Evolutionary conservation across 805 yeast species (phyloP), one percentile per base, ranked within the genome.

Genomic region (Tetrapisispora arboricola): DNA sequence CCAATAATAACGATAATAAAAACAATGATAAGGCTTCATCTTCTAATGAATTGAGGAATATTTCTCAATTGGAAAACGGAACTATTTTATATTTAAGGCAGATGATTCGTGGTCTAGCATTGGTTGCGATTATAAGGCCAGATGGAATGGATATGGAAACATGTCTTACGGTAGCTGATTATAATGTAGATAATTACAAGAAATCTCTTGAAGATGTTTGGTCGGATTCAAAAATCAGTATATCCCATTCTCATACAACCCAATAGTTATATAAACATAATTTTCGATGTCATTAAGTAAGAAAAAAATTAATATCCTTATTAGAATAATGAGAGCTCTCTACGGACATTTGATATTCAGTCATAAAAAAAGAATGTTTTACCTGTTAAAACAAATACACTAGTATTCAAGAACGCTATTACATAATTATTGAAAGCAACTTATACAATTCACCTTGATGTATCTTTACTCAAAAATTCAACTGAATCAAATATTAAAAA

Each of bases 101-200:
- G 55, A 86, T 92, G 95, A 82, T 90, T 40, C 75, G 94, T 47
- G 96, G 96, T 1, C 67, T 90, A 47, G 95, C 96, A 3, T 67
- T 92, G 44, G 96, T 90, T 31, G 94, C 95, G 1, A 69, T 88
- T 42, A 78, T 86, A 11, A 73, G 95, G 43, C 72, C 76, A 22
- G 90, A 80, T 39, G 75, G 71, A 12, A 58, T 64, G 16, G 71
- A 67, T 45, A 61, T 67, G 32, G 74, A 73, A 48, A 48, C 66
- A 51, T 60, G 74, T 48, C 56, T 69, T 51, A 71, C 95, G 0
- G 74, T 90, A 27, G 80, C 90, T 10, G 96, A 92, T 61, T 88
- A 85, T 59, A 90, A 90, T 59, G 86, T 90, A 32, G 81, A 80
- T 40, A 72, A 84, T 16, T 83, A 90, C 56, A 80, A 83, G 49